Conservation (phyloP, 768 basidiomycete species). For the Lepiota subincarnata region DNA sequence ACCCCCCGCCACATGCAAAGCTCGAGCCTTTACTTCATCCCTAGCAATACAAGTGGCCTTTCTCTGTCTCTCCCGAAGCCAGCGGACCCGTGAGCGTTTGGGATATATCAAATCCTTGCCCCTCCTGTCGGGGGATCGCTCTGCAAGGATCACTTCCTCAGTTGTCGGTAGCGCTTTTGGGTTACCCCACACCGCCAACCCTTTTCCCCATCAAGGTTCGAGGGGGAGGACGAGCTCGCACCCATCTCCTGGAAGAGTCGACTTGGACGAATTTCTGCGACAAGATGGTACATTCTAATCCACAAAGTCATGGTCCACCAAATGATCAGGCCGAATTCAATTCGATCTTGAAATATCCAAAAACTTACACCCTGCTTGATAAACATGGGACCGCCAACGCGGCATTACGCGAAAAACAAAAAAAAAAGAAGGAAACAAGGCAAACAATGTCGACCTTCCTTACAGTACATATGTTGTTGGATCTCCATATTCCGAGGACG, state of each 20-base stretch:
- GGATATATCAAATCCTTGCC: constrained; percentile 68
- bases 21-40: constrained; percentile 78
- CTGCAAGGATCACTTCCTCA: constrained; percentile 53
- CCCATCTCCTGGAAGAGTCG: constrained; percentile 82
- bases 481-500: constrained; percentile 78
- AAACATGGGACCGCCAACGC: constrained; percentile 88
- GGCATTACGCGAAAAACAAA: constrained; percentile 77
- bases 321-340: constrained; percentile 33
- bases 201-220: constrained; percentile 61
- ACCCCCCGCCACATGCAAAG: constrained; percentile 60
- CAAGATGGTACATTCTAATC: constrained; percentile 59
- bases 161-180: constrained; percentile 80
- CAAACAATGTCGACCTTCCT: constrained; percentile 47
- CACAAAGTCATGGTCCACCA: constrained; percentile 63
- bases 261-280: constrained; percentile 69
- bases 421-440: too few relatives aligned
- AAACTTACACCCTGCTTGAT: constrained; percentile 72
- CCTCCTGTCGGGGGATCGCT: constrained; percentile 74
- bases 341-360: constrained; percentile 83
- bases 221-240: constrained; percentile 65
- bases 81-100: constrained; percentile 72
- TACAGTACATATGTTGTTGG: constrained; percentile 80
- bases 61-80: constrained; percentile 68
- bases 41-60: constrained; percentile 79
- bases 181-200: constrained; percentile 53